phyloP scores from a whole-genome alignment of 768 basidiomycete genomes.

The Lentinula edodes region DNA sequence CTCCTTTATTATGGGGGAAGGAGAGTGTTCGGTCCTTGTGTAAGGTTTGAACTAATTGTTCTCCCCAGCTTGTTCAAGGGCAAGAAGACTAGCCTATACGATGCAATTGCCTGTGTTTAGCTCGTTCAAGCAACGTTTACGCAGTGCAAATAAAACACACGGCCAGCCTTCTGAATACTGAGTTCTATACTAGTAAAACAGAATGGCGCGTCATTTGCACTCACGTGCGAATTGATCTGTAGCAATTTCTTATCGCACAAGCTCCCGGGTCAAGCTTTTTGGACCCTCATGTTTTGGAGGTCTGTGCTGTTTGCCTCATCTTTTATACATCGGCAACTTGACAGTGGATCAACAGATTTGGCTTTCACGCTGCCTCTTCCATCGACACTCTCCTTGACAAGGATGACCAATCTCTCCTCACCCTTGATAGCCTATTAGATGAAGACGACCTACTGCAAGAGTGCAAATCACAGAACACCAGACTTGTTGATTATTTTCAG shows the following conservation, averaged over 20 bases:
- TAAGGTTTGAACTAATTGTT: no score
- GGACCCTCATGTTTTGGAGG: slow-evolving; percentile 4
- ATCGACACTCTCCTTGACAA: slow-evolving; percentile 90
- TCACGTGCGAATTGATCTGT: no score
- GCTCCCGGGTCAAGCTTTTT: no score
- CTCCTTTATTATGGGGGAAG: no score
- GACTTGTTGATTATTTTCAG: slow-evolving; percentile 84
- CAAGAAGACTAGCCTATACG: no score
- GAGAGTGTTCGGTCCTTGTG: no score
- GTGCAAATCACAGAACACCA: slow-evolving; percentile 90
- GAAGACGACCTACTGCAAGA: slow-evolving; percentile 93
- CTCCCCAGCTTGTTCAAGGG: no score
- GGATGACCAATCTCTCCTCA: slow-evolving; percentile 63
- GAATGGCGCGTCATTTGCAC: no score
- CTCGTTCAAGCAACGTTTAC: neutral
- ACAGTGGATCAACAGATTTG: slow-evolving; percentile 55
- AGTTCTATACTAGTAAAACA: no score
- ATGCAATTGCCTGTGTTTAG: neutral
- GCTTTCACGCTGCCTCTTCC: slow-evolving; percentile 81
- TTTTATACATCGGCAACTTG: neutral
- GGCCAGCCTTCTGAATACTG: no score
- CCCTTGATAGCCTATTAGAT: slow-evolving; percentile 82
- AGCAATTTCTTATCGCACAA: no score
- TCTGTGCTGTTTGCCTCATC: neutral
- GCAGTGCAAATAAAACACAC: no score